These are phyloP conservation scores for Colletotrichum cereale DNA, from an alignment of 2,329 filamentous ascomycete species.

Conservation along the genomic window DNA sequence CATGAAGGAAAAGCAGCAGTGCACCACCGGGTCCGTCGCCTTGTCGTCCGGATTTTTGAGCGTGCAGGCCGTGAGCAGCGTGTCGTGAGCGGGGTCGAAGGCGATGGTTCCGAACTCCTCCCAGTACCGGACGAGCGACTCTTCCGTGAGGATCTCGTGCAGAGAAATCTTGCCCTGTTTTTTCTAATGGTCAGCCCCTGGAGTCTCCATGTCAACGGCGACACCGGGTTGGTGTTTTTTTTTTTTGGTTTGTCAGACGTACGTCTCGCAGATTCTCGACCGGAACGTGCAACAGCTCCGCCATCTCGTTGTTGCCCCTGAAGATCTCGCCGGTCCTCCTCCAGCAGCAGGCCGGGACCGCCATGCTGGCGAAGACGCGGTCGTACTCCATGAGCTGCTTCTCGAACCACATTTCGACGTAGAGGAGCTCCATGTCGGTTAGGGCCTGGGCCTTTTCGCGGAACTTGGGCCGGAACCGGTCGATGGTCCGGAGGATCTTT, in stretches of 20 bases:
- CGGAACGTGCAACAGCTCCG: constrained; percentile 91
- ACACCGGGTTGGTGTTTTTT: neutral
- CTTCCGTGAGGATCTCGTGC: constrained; percentile 95
- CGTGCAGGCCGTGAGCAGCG: constrained; percentile 92
- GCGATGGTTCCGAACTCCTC: constrained; percentile 99
- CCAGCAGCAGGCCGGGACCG: constrained; percentile 98
- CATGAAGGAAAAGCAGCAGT: constrained; percentile 98
- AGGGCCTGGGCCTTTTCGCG: constrained; percentile 92
- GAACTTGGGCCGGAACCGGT: constrained; percentile 95
- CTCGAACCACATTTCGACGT: constrained; percentile 99
- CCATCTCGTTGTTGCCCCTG: constrained; percentile 98
- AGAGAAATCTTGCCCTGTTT: constrained; percentile 89
- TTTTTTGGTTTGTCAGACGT: too few relatives aligned
- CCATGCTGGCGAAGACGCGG: constrained; percentile 98
- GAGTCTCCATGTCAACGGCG: constrained; percentile 3
- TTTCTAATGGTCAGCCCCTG: constrained; percentile 12
- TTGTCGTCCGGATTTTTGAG: constrained; percentile 83
- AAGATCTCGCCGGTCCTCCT: constrained; percentile 97
- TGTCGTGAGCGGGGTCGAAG: constrained; percentile 94
- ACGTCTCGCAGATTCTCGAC: constrained; percentile 93
- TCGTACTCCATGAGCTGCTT: constrained; percentile 97
- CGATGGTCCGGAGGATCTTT: constrained; percentile 91
- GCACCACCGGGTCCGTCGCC: constrained; percentile 79
- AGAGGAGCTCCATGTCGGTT: constrained; percentile 93
- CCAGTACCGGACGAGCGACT: constrained; percentile 97